These are phyloP conservation scores for Fusarium anthophilum DNA, from an alignment of 2,329 filamentous ascomycete species.

Conservation along the genomic window DNA sequence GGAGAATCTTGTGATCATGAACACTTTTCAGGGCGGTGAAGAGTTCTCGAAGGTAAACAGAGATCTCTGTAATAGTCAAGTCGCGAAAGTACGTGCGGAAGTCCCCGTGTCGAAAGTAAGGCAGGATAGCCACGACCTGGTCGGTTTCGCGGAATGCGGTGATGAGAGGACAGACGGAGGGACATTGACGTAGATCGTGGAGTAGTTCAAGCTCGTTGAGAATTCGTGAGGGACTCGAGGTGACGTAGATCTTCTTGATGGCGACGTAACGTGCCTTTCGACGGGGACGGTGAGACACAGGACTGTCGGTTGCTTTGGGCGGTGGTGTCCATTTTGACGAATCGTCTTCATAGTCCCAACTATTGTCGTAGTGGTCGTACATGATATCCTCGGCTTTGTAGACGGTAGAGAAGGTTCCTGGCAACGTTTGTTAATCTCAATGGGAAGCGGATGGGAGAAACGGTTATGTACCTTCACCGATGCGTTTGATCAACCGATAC, in stretches of 20 bases:
- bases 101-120: constrained; percentile 95
- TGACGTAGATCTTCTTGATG: constrained; percentile 99
- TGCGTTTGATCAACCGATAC: constrained; percentile 93
- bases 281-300: constrained; percentile 42
- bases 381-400: constrained; percentile 97
- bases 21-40: constrained; percentile 87
- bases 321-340: constrained; percentile 75
- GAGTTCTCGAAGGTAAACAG: constrained; percentile 87
- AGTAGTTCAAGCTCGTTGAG: constrained; percentile 96
- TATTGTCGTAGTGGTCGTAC: constrained; percentile 84
- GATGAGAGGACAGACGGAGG: constrained; percentile 91
- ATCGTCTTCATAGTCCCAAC: constrained; percentile 81
- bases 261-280: constrained; percentile 79
- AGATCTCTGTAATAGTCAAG: constrained; percentile 86
- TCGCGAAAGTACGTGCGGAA: constrained; percentile 95
- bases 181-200: constrained; percentile 83
- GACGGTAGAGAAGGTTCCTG: constrained; percentile 97
- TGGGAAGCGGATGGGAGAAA: background rate
- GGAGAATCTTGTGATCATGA: constrained; percentile 85
- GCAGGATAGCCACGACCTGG: constrained; percentile 93
- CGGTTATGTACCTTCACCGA: constrained; percentile 80
- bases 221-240: constrained; percentile 91
- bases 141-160: constrained; percentile 96
- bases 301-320: constrained; percentile 62
- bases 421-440: constrained; percentile 11